Conservation (phyloP, 805 yeast species). For the Debaryomyces hansenii region DNA sequence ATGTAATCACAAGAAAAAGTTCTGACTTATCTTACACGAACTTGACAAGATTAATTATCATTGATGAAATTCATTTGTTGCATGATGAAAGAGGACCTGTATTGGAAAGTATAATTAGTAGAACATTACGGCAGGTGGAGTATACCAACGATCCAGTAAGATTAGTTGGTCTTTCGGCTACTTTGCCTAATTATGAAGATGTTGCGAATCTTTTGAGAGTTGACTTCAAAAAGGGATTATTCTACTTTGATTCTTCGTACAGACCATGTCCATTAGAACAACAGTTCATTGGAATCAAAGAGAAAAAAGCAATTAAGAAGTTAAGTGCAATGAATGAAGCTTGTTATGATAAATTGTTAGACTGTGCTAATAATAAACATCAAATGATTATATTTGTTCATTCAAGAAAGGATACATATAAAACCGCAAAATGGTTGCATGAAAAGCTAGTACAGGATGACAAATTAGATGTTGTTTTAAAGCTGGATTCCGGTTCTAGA, state of each 20-base stretch:
- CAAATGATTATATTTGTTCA: slow-evolving; percentile 92
- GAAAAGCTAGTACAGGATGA: slow-evolving; percentile 61
- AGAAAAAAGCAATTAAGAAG: slow-evolving; percentile 74
- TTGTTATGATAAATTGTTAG: slow-evolving; percentile 72
- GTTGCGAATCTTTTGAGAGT: slow-evolving; percentile 82
- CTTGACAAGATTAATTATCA: slow-evolving; percentile 67
- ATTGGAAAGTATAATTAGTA: slow-evolving; percentile 79
- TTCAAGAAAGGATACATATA: slow-evolving; percentile 87
- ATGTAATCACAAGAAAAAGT: slow-evolving; percentile 83
- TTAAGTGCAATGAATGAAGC: slow-evolving; percentile 86
- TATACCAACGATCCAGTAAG: slow-evolving; percentile 54
- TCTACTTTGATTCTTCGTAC: slow-evolving; percentile 77
- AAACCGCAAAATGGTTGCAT: slow-evolving; percentile 74
- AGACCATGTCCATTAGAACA: slow-evolving; percentile 94
- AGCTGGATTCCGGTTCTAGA: slow-evolving; percentile 53
- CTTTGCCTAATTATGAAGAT: slow-evolving; percentile 84
- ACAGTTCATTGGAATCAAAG: slow-evolving; percentile 85
- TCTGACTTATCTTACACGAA: slow-evolving; percentile 64
- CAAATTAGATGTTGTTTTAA: slow-evolving; percentile 43
- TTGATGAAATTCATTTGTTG: slow-evolving; percentile 90
- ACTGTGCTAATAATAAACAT: slow-evolving; percentile 57
- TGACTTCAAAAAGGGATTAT: slow-evolving; percentile 55
- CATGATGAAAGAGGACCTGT: slow-evolving; percentile 98
- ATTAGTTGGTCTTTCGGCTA: slow-evolving; percentile 86
- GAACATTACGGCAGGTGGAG: slow-evolving; percentile 55